Evolutionary conservation across 176 grass and related monocot genomes (phyloP).

Genomic region (Bromus sterilis): DNA sequence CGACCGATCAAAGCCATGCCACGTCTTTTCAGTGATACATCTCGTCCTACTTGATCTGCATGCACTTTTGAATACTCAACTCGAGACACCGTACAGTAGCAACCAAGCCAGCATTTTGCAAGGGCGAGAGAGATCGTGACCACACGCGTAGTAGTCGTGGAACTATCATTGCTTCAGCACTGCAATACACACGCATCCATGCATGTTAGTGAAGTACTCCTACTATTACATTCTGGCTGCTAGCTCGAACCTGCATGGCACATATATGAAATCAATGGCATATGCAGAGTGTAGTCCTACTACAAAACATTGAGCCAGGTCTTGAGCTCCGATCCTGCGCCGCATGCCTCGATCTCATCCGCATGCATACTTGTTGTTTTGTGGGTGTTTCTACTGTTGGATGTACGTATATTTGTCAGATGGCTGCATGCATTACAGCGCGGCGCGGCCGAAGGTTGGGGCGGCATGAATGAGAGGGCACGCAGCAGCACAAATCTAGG

Average conservation of each 20-base stretch:
- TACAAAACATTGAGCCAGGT: too few species aligned
- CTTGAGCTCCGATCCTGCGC: background rate
- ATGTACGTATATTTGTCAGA: background rate
- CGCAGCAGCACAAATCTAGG: constrained; percentile 21
- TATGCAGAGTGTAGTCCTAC: too few species aligned
- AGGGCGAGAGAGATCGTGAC: background rate
- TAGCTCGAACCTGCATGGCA: background rate
- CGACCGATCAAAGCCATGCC: constrained; percentile 11
- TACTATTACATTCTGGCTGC: background rate
- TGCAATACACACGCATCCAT: background rate
- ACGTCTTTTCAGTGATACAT: constrained; percentile 22
- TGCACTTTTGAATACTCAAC: background rate
- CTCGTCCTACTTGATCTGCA: background rate
- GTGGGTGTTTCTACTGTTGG: background rate
- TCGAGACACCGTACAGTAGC: background rate
- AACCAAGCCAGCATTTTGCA: background rate
- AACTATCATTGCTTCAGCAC: background rate
- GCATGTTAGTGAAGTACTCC: too few species aligned
- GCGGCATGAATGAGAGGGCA: constrained; percentile 3
- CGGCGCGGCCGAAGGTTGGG: background rate
- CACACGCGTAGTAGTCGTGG: background rate
- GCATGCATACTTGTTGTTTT: background rate
- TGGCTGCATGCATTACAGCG: background rate
- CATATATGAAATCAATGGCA: too few species aligned
- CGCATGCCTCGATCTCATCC: background rate